These are phyloP conservation scores for Rhizopus delemar DNA, from an alignment of 371 early-diverging fungal genomes.

Conservation along the genomic window DNA sequence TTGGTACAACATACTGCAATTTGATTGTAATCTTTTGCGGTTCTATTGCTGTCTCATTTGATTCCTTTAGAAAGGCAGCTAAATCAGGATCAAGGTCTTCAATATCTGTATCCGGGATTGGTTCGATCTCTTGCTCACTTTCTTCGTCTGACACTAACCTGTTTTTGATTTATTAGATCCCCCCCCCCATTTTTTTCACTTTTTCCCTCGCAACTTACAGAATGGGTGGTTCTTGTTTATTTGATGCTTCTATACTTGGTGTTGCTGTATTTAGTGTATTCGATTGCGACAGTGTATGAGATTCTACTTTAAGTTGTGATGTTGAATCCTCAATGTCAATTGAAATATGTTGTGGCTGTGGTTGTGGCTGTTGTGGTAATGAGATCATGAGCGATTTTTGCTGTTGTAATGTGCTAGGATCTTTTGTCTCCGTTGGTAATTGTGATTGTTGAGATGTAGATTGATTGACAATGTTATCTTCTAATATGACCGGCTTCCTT, in stretches of 20 bases:
- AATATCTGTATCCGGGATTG: conserved; percentile 4
- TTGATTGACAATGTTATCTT: not conserved
- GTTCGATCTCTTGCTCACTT: not conserved
- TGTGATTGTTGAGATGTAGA: not conserved
- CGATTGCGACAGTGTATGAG: too few species aligned
- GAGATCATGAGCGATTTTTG: not conserved
- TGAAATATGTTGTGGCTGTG: not conserved
- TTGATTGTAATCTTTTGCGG: conserved; percentile 36
- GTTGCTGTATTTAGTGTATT: too few species aligned
- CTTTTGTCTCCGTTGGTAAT: not conserved
- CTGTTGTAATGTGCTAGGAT: not conserved
- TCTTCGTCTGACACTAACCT: conserved; percentile 3
- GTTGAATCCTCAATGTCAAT: too few species aligned
- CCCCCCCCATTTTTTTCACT: not conserved
- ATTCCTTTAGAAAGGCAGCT: conserved; percentile 9
- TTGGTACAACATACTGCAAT: conserved; percentile 29
- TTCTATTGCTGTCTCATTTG: not conserved
- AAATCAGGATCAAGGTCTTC: conserved; percentile 48
- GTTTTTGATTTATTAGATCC: not conserved
- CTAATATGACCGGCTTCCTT: not conserved
- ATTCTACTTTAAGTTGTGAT: too few species aligned
- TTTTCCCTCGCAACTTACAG: not conserved
- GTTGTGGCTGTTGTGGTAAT: not conserved
- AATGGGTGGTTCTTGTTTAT: not conserved
- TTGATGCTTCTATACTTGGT: too few species aligned